These are phyloP conservation scores for Boletus pseudopeckii DNA, from an alignment of 768 basidiomycete species.

Conservation along the genomic window DNA sequence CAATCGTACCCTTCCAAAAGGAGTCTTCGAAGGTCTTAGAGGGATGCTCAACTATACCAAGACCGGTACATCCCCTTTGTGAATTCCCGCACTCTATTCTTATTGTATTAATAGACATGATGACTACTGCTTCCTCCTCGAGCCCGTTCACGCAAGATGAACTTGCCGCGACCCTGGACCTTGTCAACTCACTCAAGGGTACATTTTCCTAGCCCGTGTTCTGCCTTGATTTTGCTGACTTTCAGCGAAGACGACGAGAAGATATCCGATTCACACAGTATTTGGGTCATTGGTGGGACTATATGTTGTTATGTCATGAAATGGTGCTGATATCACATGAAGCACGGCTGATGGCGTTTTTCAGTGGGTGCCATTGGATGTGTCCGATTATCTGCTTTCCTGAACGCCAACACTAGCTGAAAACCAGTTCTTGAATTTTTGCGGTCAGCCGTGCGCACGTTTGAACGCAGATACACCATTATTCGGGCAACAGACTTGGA, in stretches of 20 bases:
- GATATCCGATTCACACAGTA: not conserved
- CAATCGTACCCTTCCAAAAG: not conserved
- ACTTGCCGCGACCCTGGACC: slow-evolving; percentile 3
- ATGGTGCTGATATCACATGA: not conserved
- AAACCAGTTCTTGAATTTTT: slow-evolving; percentile 15
- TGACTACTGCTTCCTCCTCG: slow-evolving; percentile 15
- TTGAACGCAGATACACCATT: slow-evolving; percentile 6
- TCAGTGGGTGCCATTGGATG: slow-evolving; percentile 4
- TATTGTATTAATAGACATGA: slow-evolving; percentile 1
- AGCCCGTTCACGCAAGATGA: slow-evolving; percentile 12
- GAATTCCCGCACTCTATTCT: not conserved
- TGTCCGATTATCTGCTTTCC: not conserved
- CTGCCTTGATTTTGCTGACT: not conserved
- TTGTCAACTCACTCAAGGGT: not conserved
- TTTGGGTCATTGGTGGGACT: slow-evolving; percentile 16
- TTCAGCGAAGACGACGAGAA: not conserved
- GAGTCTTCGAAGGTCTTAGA: slow-evolving; percentile 8
- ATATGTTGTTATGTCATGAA: not conserved
- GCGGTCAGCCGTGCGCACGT: slow-evolving; percentile 13
- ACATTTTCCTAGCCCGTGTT: not conserved
- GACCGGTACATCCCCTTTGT: slow-evolving; percentile 1
- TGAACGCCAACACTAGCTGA: slow-evolving; percentile 3
- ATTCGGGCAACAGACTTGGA: slow-evolving; percentile 11
- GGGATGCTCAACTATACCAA: slow-evolving; percentile 18
- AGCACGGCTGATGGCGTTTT: slow-evolving; percentile 12